Evolutionary conservation across 345 rosid species (phyloP).

Genomic region (Hypericum perforatum): DNA sequence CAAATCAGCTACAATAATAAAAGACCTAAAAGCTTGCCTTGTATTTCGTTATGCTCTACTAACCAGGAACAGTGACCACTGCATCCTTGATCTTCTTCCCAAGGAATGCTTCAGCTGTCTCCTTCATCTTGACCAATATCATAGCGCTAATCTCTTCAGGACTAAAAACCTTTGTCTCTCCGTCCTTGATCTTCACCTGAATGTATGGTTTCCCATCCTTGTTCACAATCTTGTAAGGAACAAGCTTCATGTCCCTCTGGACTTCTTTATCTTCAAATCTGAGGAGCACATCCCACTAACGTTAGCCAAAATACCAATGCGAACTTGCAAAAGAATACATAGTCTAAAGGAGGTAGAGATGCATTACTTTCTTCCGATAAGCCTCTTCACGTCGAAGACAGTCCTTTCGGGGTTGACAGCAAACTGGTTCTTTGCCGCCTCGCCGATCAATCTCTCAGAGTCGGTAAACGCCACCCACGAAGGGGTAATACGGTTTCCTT

Average conservation of each 20-base stretch:
- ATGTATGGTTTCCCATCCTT: slow-evolving; percentile 25
- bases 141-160: slow-evolving; percentile 28
- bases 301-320: background rate
- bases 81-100: slow-evolving; percentile 31
- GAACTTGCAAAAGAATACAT: background rate
- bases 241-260: slow-evolving; percentile 22
- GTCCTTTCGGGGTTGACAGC: slow-evolving; percentile 19
- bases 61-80: slow-evolving; percentile 24
- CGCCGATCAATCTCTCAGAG: slow-evolving; percentile 18
- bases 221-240: slow-evolving; percentile 24
- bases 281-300: no score
- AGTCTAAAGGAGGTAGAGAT: no score
- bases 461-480: slow-evolving; percentile 25
- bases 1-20: background rate
- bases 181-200: slow-evolving; percentile 19
- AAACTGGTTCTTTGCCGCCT: slow-evolving; percentile 20
- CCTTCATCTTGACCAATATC: slow-evolving; percentile 22
- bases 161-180: slow-evolving; percentile 19
- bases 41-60: background rate
- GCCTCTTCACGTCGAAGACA: slow-evolving; percentile 22
- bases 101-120: slow-evolving; percentile 24
- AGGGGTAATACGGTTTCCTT: slow-evolving; percentile 22
- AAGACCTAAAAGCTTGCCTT: background rate
- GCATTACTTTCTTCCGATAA: slow-evolving; percentile 21
- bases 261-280: slow-evolving; percentile 24